Evolutionary conservation across 2,329 filamentous ascomycete genomes (phyloP), one percentile per base, ranked within the genome.

Genomic region (Colletotrichum camelliae): DNA sequence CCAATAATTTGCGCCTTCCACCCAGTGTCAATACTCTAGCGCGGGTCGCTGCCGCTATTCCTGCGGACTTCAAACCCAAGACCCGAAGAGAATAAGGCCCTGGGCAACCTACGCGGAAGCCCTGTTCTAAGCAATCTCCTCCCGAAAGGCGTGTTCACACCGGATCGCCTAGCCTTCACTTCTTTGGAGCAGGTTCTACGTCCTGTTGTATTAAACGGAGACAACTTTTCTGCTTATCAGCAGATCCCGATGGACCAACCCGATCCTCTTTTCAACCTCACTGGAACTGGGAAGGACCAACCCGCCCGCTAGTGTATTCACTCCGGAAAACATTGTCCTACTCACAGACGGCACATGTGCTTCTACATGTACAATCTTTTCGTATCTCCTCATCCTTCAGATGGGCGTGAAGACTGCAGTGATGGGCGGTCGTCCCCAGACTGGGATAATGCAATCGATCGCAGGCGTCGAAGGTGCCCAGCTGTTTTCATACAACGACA

Each of bases 291-390:
- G 82, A 77, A 81, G 83, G 16, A 78, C 84, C 5, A 86, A 87
- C 77, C 82, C 86, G 4, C 84, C 85, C 1, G 79, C 85, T 33
- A 88, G 89, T 6, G 80, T 83, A 18, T 91, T 92, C 80, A 82
- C 82, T 1, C 84, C 88, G 0, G 87, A 90, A 69, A 86, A 92
- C 79, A 85, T 91, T 27, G 85, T 91, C 48, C 81, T 91, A 31
- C 86, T 91, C 18, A 88, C 87, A 1, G 89, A 91, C 77, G 89
- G 89, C 24, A 87, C 88, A 70, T 92, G 90, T 78, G 87, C 87
- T 13, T 90, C 88, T 1, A 89, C 89, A 2, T 92, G 90, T 81
- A 87, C 89, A 13, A 86, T 90, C 35, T 91, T 92, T 79, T 84
- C 85, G 5, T 90, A 91, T 77, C 83, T 91, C 64, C 86, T 91